Evolutionary conservation across 371 early-diverging fungal species (phyloP).

Genomic region (Mucor piriformis): DNA sequence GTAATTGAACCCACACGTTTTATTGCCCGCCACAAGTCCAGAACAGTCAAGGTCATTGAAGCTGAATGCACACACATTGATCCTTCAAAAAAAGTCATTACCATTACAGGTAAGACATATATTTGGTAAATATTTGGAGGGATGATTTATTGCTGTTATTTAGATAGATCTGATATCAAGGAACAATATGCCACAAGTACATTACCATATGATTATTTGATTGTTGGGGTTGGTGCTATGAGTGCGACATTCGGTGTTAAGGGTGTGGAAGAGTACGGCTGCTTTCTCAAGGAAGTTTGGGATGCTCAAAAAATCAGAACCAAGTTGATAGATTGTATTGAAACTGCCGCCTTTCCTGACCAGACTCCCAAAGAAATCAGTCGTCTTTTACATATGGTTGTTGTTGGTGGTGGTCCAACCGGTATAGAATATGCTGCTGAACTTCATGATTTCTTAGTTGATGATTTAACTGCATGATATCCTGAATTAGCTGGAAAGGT

Average conservation of each 20-base stretch:
- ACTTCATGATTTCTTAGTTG: slow-evolving; percentile 88
- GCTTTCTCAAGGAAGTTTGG: slow-evolving; percentile 87
- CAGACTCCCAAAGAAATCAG: slow-evolving; percentile 77
- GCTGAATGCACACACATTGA: slow-evolving; percentile 87
- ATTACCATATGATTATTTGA: slow-evolving; percentile 85
- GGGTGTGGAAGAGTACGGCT: slow-evolving; percentile 85
- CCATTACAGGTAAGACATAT: slow-evolving; percentile 56
- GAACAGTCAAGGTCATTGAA: slow-evolving; percentile 83
- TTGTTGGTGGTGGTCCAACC: slow-evolving; percentile 97
- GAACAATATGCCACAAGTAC: slow-evolving; percentile 60
- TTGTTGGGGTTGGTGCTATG: slow-evolving; percentile 87
- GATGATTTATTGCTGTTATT: not conserved
- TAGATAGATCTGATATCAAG: slow-evolving; percentile 75
- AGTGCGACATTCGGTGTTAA: slow-evolving; percentile 90
- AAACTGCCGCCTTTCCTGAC: slow-evolving; percentile 86
- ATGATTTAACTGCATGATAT: slow-evolving; percentile 79
- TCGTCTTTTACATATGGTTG: slow-evolving; percentile 91
- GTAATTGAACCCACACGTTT: slow-evolving; percentile 87
- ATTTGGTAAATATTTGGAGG: not conserved
- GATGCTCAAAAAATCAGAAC: slow-evolving; percentile 91
- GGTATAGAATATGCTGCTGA: slow-evolving; percentile 96
- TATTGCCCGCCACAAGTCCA: slow-evolving; percentile 83
- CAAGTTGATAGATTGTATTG: slow-evolving; percentile 86
- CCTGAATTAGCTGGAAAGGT: slow-evolving; percentile 77
- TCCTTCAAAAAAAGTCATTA: slow-evolving; percentile 72